Evolutionary conservation across 768 basidiomycete genomes (phyloP).

Genomic region (Termitomyces heimii): DNA sequence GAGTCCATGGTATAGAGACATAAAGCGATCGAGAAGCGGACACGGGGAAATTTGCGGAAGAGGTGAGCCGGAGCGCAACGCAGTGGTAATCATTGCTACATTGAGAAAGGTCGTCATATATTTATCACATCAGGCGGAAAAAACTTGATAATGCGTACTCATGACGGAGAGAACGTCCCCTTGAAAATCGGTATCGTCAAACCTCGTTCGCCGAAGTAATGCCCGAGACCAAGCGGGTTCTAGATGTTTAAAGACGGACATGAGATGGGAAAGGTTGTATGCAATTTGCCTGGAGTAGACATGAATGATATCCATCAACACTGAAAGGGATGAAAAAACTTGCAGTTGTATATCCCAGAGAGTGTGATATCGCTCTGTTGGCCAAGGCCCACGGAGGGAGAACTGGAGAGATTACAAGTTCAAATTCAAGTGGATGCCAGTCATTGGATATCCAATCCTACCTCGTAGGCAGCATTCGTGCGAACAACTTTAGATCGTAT

Average conservation of each 20-base stretch:
- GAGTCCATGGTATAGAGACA: constrained; percentile 46
- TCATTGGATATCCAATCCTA: constrained; percentile 17
- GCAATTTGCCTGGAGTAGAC: constrained; percentile 53
- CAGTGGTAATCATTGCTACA: constrained; percentile 69
- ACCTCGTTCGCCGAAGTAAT: constrained; percentile 66
- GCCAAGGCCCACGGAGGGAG: constrained; percentile 75
- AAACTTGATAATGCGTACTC: constrained; percentile 35
- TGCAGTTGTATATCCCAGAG: constrained; percentile 67
- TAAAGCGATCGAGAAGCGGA: constrained; percentile 49
- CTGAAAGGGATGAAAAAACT: constrained; percentile 11
- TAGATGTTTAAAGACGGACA: constrained; percentile 66
- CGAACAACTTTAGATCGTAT: constrained; percentile 52
- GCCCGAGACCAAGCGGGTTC: constrained; percentile 76
- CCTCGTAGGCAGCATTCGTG: constrained; percentile 64
- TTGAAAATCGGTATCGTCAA: constrained; percentile 76
- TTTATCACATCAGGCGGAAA: neutral
- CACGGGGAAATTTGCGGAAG: constrained; percentile 86
- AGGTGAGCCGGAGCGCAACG: constrained; percentile 66
- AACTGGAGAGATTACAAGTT: constrained; percentile 37
- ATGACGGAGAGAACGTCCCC: constrained; percentile 83
- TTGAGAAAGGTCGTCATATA: neutral
- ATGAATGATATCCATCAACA: neutral
- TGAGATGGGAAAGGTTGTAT: constrained; percentile 64
- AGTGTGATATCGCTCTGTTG: constrained; percentile 67
- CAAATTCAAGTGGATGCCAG: neutral